phyloP scores from a whole-genome alignment of 2,329 filamentous ascomycete genomes.

The Aureobasidium mangrovei region DNA sequence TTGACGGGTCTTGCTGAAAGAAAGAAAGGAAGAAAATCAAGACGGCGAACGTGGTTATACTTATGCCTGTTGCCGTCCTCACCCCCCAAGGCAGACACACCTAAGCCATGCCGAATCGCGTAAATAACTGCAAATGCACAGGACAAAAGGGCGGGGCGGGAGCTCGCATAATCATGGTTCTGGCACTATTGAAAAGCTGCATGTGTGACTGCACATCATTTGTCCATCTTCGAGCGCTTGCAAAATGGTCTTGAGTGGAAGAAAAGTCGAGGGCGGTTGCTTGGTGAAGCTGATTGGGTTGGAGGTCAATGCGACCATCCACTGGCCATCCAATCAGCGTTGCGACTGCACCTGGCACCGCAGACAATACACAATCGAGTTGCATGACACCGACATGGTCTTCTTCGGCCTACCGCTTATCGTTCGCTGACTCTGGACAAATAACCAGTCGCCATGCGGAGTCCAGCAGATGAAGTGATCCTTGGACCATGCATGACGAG shows the following conservation, averaged over 20 bases:
- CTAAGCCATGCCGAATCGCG: conserved; percentile 3
- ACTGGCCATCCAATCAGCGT: conserved; percentile 4
- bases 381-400: conserved; percentile 11
- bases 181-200: conserved; percentile 16
- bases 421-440: conserved; percentile 3
- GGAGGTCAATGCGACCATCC: background rate
- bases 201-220: conserved; percentile 14
- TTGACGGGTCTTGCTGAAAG: conserved; percentile 44
- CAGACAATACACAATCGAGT: conserved; percentile 11
- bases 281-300: conserved; percentile 11
- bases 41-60: conserved; percentile 18
- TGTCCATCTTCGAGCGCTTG: conserved; percentile 6
- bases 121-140: background rate
- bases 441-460: background rate
- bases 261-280: conserved; percentile 3
- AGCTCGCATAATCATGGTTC: conserved; percentile 12
- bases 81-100: conserved; percentile 3
- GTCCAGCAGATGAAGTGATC: background rate
- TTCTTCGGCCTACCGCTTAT: background rate
- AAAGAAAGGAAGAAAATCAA: conserved; percentile 27
- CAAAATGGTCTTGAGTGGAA: background rate
- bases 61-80: conserved; percentile 12
- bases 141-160: conserved; percentile 13
- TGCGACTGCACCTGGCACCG: background rate
- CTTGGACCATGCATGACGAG: background rate